A percentile compares a stretch with the other conserved stretches of the same genome.
Evolutionary conservation across 495 filamentous ascomycete genomes (phyloP).

Genomic region (Hyphodiscus hymeniophilus): DNA sequence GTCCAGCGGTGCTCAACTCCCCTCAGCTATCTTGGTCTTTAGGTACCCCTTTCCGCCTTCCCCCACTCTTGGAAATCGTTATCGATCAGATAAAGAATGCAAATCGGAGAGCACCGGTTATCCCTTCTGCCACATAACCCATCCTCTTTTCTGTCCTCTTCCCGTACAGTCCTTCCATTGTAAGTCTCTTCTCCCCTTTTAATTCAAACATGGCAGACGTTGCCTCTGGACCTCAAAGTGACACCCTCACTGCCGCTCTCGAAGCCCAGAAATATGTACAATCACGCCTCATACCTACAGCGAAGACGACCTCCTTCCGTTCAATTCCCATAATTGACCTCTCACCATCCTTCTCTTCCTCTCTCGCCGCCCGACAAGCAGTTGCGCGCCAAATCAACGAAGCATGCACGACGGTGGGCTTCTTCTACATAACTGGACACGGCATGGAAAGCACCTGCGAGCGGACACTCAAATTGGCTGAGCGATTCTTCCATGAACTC

Average conservation of each 20-base stretch:
- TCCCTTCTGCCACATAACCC: no score
- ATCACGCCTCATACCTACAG: slow-evolving; percentile 6
- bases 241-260: slow-evolving; percentile 12
- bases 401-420: slow-evolving; percentile 35
- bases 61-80: no score
- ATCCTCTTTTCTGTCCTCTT: no score
- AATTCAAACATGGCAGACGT: background rate
- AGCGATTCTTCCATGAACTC: slow-evolving; percentile 21
- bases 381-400: slow-evolving; percentile 32
- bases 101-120: no score
- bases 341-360: slow-evolving; percentile 28
- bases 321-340: slow-evolving; percentile 39
- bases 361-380: slow-evolving; percentile 23
- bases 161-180: no score
- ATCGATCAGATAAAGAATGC: no score
- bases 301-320: slow-evolving; percentile 9
- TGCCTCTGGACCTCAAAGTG: background rate
- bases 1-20: no score
- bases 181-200: background rate
- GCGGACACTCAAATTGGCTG: slow-evolving; percentile 11
- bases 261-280: slow-evolving; percentile 20
- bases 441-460: slow-evolving; percentile 11
- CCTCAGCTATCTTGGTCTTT: no score
- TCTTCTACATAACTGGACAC: slow-evolving; percentile 38
- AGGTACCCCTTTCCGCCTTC: no score